Percentiles rank a stretch among this genome's conserved stretches.
Evolutionary conservation across 73 alveolate genomes (phyloP).

Genomic region (Paraurostyla sp.): DNA sequence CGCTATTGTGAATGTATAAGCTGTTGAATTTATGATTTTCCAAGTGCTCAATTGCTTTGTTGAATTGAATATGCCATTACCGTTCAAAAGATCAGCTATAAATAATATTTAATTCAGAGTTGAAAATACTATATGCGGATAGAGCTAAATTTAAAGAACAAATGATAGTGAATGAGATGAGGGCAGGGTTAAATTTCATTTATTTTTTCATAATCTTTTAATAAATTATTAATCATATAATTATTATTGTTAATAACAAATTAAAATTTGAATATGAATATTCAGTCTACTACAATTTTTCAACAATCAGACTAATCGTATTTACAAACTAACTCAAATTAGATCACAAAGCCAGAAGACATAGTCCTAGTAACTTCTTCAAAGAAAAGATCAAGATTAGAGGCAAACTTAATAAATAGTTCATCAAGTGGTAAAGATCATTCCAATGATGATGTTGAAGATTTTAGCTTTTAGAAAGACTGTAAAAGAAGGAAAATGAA

Average conservation of each 20-base stretch:
- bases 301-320: too few relatives aligned
- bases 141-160: too few relatives aligned
- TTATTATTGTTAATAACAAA: too few relatives aligned
- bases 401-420: background rate
- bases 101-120: background rate
- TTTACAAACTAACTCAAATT: too few relatives aligned
- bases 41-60: constrained; percentile 22
- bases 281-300: too few relatives aligned
- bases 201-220: too few relatives aligned
- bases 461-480: constrained; percentile 8
- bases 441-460: too few relatives aligned
- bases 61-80: constrained; percentile 46
- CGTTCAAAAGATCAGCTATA: constrained; percentile 19
- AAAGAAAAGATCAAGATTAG: constrained; percentile 4
- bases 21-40: constrained; percentile 55
- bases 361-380: background rate
- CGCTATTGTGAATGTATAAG: constrained; percentile 37
- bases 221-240: too few relatives aligned
- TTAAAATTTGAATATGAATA: too few relatives aligned
- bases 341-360: background rate
- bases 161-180: too few relatives aligned
- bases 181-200: too few relatives aligned
- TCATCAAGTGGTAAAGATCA: too few relatives aligned
- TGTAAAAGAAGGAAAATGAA: background rate
- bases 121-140: background rate